These are phyloP conservation scores for Pseudogymnoascus sp. DNA, from an alignment of 2,329 filamentous ascomycete genomes.

Conservation along the genomic window DNA sequence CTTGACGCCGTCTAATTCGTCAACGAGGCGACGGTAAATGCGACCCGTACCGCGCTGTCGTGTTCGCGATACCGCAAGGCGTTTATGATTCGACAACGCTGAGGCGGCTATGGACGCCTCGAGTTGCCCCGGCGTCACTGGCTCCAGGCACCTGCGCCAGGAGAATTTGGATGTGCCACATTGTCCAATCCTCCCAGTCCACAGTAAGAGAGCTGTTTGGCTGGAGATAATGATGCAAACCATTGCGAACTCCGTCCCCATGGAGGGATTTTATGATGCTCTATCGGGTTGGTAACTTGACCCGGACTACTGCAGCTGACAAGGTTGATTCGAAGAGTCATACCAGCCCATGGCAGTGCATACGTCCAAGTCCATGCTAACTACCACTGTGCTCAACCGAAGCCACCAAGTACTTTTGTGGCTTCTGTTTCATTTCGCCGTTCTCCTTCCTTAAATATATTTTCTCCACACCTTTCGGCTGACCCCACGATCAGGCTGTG, in stretches of 20 bases:
- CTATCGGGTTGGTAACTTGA: not conserved
- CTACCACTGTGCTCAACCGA: not conserved
- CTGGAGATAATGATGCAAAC: not conserved
- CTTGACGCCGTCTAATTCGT: not conserved
- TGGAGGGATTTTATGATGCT: not conserved
- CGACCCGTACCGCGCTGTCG: not conserved
- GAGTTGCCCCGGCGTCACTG: not conserved
- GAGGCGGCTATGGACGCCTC: conserved; percentile 4
- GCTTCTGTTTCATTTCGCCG: not conserved
- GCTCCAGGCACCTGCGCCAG: not conserved
- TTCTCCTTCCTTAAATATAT: conserved; percentile 8
- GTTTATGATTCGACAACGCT: not conserved
- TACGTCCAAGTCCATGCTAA: not conserved
- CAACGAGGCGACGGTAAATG: not conserved
- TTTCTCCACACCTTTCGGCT: conserved; percentile 3
- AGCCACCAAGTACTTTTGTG: not conserved
- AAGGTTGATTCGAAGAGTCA: conserved; percentile 5
- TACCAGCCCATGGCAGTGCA: not conserved
- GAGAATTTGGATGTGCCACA: not conserved
- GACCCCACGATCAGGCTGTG: conserved; percentile 4
- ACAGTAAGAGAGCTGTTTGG: not conserved
- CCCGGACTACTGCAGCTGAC: conserved; percentile 1
- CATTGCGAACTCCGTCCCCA: not conserved
- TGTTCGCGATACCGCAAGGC: not conserved
- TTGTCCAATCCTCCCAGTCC: conserved; percentile 1